phyloP scores from a whole-genome alignment of 768 basidiomycete genomes.

The Scleroderma bovista region DNA sequence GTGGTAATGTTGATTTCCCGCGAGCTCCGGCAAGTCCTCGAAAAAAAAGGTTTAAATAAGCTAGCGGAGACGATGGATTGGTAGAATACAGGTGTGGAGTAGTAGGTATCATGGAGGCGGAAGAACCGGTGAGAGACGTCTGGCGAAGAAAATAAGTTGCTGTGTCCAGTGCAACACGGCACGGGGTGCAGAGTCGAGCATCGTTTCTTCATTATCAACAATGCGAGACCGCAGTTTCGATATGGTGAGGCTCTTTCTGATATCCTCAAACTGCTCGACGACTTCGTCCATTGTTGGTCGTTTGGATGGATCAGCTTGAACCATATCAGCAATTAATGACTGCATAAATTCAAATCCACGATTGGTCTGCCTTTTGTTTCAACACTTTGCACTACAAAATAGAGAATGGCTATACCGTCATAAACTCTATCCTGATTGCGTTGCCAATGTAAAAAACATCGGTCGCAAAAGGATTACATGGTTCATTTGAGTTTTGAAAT shows the following conservation, averaged over 20 bases:
- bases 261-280: constrained; percentile 21
- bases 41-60: too few species aligned
- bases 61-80: too few species aligned
- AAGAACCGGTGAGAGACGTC: too few species aligned
- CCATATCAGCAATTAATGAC: constrained; percentile 31
- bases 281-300: constrained; percentile 36
- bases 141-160: too few species aligned
- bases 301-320: constrained; percentile 26
- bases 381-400: background rate
- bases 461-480: constrained; percentile 18
- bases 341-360: constrained; percentile 27
- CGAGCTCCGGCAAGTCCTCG: too few species aligned
- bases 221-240: constrained; percentile 22
- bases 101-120: too few species aligned
- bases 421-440: constrained; percentile 7
- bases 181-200: constrained; percentile 1
- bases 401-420: background rate
- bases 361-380: background rate
- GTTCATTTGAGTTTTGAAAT: constrained; percentile 4
- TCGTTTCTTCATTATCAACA: background rate
- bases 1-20: too few species aligned
- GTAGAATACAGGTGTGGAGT: too few species aligned
- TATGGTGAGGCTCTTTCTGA: constrained; percentile 11
- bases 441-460: constrained; percentile 17
- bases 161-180: constrained; percentile 10